These are phyloP conservation scores for Fusarium vanettenii DNA, from an alignment of 2,329 filamentous ascomycete genomes.

Conservation along the genomic window DNA sequence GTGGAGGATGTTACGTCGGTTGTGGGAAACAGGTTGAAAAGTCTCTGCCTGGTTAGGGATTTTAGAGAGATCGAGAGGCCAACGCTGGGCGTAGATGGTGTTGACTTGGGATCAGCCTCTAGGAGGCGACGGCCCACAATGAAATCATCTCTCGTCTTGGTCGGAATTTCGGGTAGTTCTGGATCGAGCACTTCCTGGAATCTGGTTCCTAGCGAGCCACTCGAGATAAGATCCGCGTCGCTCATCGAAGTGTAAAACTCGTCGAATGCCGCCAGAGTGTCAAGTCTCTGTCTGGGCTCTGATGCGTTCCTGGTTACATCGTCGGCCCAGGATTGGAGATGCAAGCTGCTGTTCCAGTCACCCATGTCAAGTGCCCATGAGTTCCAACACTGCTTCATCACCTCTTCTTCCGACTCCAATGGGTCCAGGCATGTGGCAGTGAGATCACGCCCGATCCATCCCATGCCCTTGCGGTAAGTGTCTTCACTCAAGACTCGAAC, in stretches of 20 bases:
- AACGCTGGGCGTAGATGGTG: constrained; percentile 44
- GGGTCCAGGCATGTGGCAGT: constrained; percentile 50
- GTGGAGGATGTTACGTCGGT: background rate
- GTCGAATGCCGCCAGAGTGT: constrained; percentile 63
- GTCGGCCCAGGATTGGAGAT: constrained; percentile 54
- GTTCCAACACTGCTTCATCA: constrained; percentile 73
- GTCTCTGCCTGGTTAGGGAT: constrained; percentile 43
- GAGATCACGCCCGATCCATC: constrained; percentile 75
- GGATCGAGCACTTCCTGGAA: constrained; percentile 69
- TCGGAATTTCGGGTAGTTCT: constrained; percentile 67
- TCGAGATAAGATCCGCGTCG: constrained; percentile 71
- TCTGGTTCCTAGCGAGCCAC: constrained; percentile 57
- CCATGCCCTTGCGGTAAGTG: constrained; percentile 84
- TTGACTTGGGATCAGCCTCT: constrained; percentile 54
- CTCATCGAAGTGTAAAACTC: constrained; percentile 71
- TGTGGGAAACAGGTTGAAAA: constrained; percentile 17
- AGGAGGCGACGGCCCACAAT: constrained; percentile 60
- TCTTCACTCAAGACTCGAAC: constrained; percentile 84
- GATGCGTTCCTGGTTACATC: constrained; percentile 27
- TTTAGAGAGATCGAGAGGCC: constrained; percentile 46
- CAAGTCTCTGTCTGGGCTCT: constrained; percentile 42
- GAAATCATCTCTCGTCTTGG: constrained; percentile 62
- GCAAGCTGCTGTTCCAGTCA: constrained; percentile 62
- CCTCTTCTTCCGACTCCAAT: constrained; percentile 67
- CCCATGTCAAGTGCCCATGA: constrained; percentile 75